A percentile compares a stretch with the other conserved stretches of the same genome.
phyloP scores from a whole-genome alignment of 768 basidiomycete species.

The Rhodotorula paludigena region DNA sequence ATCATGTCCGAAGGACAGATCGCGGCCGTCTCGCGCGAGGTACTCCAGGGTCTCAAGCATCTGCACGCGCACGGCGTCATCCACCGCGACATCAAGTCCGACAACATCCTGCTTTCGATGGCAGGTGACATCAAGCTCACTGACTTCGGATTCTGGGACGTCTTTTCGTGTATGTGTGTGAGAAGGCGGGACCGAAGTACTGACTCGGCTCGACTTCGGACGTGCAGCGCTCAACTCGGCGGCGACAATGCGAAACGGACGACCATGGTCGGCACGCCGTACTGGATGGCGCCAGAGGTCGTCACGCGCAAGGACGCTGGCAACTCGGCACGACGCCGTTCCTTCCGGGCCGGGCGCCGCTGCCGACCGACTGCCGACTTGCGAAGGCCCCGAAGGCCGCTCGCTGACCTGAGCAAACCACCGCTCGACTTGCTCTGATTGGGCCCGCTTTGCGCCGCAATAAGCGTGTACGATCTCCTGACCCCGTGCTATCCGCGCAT shows the following conservation, averaged over 20 bases:
- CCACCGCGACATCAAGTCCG: conserved; percentile 98
- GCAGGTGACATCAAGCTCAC: conserved; percentile 96
- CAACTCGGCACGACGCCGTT: too few species aligned
- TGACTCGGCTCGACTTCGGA: conserved; percentile 67
- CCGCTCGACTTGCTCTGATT: too few species aligned
- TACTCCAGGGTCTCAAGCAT: conserved; percentile 86
- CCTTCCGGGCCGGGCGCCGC: too few species aligned
- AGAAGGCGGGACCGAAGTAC: background rate
- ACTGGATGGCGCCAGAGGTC: conserved; percentile 99
- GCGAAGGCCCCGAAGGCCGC: too few species aligned
- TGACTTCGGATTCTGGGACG: conserved; percentile 54
- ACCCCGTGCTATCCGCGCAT: too few species aligned
- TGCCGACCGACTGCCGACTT: too few species aligned
- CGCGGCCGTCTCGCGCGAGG: conserved; percentile 90
- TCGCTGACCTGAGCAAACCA: too few species aligned
- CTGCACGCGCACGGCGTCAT: conserved; percentile 94
- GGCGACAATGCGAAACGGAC: conserved; percentile 79
- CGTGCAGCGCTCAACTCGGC: conserved; percentile 81
- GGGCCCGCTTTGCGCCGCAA: too few species aligned
- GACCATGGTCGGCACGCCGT: conserved; percentile 93
- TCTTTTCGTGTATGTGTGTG: background rate
- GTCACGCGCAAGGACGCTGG: conserved; percentile 79
- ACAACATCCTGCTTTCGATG: conserved; percentile 88
- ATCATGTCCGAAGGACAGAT: conserved; percentile 94
- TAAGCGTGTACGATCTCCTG: too few species aligned